phyloP scores from a whole-genome alignment of 805 yeast genomes.

The Teunomyces aglyptinius region DNA sequence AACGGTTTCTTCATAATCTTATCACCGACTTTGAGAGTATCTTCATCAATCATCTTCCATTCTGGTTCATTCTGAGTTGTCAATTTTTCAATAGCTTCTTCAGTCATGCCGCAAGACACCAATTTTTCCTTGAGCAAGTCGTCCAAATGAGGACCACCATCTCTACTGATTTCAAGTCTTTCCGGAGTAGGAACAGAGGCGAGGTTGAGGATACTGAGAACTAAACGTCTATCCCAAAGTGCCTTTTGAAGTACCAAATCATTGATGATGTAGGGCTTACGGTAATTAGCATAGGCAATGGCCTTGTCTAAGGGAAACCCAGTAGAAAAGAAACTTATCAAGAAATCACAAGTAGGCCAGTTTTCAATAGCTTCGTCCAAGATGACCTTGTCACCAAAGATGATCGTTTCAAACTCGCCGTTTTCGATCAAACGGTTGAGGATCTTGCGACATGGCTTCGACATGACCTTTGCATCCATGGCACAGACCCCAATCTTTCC shows the following conservation, averaged over 20 bases:
- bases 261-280: conserved; percentile 87
- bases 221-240: conserved; percentile 95
- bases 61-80: conserved; percentile 72
- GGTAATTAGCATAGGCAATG: conserved; percentile 78
- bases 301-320: conserved; percentile 98
- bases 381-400: conserved; percentile 96
- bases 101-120: conserved; percentile 38
- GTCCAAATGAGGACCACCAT: conserved; percentile 91
- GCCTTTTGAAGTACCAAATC: conserved; percentile 89
- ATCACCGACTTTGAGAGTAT: conserved; percentile 76
- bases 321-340: conserved; percentile 88
- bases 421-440: conserved; percentile 82
- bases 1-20: conserved; percentile 76
- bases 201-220: conserved; percentile 72
- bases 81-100: conserved; percentile 51
- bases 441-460: conserved; percentile 93
- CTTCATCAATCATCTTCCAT: conserved; percentile 83
- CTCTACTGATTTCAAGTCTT: conserved; percentile 86
- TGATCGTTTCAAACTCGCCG: conserved; percentile 95
- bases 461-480: conserved; percentile 94
- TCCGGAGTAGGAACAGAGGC: conserved; percentile 88
- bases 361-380: conserved; percentile 91
- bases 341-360: conserved; percentile 98
- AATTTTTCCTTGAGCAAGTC: conserved; percentile 48
- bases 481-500: conserved; percentile 99